Conservation (phyloP, 2,329 filamentous ascomycete genomes). For the Fusarium brevicatenulatum region DNA sequence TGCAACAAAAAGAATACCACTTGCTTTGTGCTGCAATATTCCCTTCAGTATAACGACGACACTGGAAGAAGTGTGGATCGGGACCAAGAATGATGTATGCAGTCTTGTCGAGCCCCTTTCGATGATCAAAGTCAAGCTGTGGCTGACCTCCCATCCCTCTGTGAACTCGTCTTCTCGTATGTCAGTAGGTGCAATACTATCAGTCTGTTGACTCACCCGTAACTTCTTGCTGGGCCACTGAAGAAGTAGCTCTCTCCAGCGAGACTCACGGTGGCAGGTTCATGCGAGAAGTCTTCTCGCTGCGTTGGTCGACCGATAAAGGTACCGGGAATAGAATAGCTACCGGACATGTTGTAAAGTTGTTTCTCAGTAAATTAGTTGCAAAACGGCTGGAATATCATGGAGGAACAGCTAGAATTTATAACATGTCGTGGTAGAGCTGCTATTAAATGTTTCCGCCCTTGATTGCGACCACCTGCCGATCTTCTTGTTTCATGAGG, state of each 20-base stretch:
- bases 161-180: constrained; percentile 12
- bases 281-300: constrained; percentile 19
- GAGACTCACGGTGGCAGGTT: constrained; percentile 32
- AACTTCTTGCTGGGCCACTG: constrained; percentile 31
- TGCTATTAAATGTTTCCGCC: not conserved
- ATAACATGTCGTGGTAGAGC: not conserved
- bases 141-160: not conserved
- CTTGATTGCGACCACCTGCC: not conserved
- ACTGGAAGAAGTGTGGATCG: constrained; percentile 34
- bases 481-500: constrained; percentile 21
- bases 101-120: not conserved
- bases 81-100: constrained; percentile 39
- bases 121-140: constrained; percentile 17
- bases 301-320: not conserved
- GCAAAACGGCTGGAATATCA: not conserved
- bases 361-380: not conserved
- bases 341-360: not conserved
- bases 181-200: not conserved
- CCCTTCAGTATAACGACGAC: constrained; percentile 24
- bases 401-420: not conserved
- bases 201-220: constrained; percentile 16
- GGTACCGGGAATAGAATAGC: not conserved
- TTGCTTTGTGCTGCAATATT: constrained; percentile 29
- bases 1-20: not conserved
- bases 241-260: constrained; percentile 36